Conservation (phyloP, 331 rosid species). For the Pyracantha coccinea region DNA sequence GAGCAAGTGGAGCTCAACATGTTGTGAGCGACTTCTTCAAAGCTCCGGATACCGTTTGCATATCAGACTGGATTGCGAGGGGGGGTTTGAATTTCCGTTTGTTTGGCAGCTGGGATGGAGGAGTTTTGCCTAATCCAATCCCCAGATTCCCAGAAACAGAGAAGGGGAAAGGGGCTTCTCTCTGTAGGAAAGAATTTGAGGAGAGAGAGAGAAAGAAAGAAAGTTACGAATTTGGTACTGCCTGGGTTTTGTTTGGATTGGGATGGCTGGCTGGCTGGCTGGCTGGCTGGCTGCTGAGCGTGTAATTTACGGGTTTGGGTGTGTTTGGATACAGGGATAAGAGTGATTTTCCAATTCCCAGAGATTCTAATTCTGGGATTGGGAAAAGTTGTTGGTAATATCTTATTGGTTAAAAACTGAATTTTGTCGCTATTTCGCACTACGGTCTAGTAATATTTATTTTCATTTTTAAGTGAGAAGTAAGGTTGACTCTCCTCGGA, state of each 20-base stretch:
- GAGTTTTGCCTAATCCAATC: not conserved
- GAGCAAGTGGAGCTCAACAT: constrained; percentile 60
- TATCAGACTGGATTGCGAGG: not conserved
- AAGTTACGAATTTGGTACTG: not conserved
- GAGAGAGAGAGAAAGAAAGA: not conserved
- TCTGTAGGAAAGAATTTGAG: too few relatives aligned
- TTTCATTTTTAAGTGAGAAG: too few relatives aligned
- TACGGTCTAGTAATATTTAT: rapidly evolving
- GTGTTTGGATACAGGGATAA: not conserved
- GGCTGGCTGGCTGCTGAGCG: not conserved
- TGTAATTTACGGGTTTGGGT: not conserved
- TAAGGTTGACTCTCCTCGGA: too few relatives aligned
- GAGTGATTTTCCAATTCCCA: not conserved
- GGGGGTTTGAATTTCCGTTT: not conserved
- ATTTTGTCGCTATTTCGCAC: too few relatives aligned
- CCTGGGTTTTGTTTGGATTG: not conserved
- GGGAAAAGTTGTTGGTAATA: not conserved
- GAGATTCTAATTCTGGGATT: not conserved
- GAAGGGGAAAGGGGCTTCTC: not conserved
- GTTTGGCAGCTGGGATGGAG: not conserved
- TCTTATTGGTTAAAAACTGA: not conserved
- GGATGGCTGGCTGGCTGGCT: too few relatives aligned
- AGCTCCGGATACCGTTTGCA: constrained; percentile 21
- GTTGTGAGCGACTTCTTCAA: constrained; percentile 16
- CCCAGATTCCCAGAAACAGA: constrained; percentile 5